Evolutionary conservation across 2,329 filamentous ascomycete genomes (phyloP), one percentile per base, ranked within the genome.

Genomic region (Fusarium transvaalense): DNA sequence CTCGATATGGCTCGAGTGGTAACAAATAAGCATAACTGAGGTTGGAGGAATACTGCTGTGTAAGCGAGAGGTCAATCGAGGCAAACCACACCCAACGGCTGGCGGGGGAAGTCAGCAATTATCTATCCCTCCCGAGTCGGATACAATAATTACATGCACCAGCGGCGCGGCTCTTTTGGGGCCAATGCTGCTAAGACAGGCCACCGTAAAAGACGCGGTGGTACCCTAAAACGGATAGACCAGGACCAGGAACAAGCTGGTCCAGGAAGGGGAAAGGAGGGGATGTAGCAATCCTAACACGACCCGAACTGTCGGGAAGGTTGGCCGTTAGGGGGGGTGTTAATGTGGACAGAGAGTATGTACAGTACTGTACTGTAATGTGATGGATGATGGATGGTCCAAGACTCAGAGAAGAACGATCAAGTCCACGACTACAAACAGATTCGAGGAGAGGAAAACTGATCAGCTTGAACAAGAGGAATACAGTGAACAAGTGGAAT

Each of bases 281-380:
- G 65, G 64, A 69, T 64, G 70, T 71, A 69, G 69, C 72, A 74
- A 74, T 74, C 71, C 74, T 74, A 74, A 74, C 72, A 71, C 67
- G 72, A 74, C 66, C 72, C 72, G 74, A 61, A 57, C 72, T 74
- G 72, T 74, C 72, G 72, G 72, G 67, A 73, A 68, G 61, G 46
- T 69, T 68, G 68, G 66, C 65, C 54, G 61, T 55, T 45, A 37
- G 6, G 27, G 41, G 41, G 42, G 42, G 42, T 45, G 42, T 19
- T 19, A 17, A 3, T 29, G 25, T 19, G 7, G 13, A n/a, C 41
- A 29, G 25, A 17, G 5, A 25, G n/a, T n/a, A n/a, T n/a, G n/a
- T n/a, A 29, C 41, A 15, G 45, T 34, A 45, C 45, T 14, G 23
- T 50, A 38, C 32, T 35, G 17, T 25, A 27, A 50, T 38, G 47